A percentile compares a stretch with the other conserved stretches of the same genome.
These are phyloP conservation scores for Calonectria honghensis DNA, from an alignment of 2,329 filamentous ascomycete genomes.

Conservation along the genomic window DNA sequence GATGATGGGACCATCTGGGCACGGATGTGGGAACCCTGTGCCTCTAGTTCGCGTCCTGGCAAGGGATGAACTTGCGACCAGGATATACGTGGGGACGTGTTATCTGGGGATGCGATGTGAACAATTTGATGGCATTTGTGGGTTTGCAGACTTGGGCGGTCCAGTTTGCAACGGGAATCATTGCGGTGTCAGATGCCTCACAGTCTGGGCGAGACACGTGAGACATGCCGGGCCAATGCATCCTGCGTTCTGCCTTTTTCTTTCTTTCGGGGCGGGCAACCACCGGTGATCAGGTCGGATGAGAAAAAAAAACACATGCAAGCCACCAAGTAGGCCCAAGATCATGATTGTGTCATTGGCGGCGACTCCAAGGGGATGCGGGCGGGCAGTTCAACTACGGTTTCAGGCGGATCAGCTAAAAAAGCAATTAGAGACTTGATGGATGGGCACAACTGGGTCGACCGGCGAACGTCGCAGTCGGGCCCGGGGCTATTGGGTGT, in stretches of 20 bases:
- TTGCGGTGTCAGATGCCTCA: conserved; percentile 1
- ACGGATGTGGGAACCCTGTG: conserved; percentile 20
- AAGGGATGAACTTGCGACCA: conserved; percentile 18
- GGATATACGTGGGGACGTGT: conserved; percentile 6
- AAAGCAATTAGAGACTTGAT: conserved; percentile 42
- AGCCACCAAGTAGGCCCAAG: neutral
- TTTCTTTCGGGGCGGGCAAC: neutral
- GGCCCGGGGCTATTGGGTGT: conserved; percentile 16
- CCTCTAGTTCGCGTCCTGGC: conserved; percentile 18
- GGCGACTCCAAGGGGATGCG: conserved; percentile 21
- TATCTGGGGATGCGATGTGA: conserved; percentile 1
- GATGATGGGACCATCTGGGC: conserved; percentile 18
- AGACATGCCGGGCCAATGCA: conserved; percentile 12
- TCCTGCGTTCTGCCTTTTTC: neutral
- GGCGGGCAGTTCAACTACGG: conserved; percentile 18
- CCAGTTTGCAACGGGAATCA: neutral
- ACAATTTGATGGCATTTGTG: neutral
- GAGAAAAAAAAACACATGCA: neutral
- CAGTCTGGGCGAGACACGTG: neutral
- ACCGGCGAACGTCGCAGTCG: conserved; percentile 8
- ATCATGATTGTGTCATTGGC: conserved; percentile 27
- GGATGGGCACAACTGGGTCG: conserved; percentile 13
- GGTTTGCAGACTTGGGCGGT: neutral
- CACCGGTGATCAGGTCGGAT: neutral
- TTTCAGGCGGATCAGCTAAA: conserved; percentile 36